These are phyloP conservation scores for Neurospora africana DNA, from an alignment of 495 filamentous ascomycete species.

Conservation along the genomic window DNA sequence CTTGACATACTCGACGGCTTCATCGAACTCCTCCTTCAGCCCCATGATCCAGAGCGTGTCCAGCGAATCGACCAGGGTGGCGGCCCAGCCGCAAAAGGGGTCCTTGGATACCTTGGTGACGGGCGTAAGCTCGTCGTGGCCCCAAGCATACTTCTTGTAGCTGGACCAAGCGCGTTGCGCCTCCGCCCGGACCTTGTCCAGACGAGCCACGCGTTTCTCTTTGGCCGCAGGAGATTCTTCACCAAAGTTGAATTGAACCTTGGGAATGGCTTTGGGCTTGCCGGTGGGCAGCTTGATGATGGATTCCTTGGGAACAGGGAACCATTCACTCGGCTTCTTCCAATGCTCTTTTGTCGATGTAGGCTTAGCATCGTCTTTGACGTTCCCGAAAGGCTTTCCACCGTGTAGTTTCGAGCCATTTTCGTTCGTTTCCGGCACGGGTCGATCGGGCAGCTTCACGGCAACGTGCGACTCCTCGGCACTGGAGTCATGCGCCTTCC, in stretches of 20 bases:
- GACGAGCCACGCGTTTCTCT: constrained; percentile 50
- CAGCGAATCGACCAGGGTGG: constrained; percentile 84
- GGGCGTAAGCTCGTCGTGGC: constrained; percentile 74
- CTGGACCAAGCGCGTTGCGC: constrained; percentile 73
- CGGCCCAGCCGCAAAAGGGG: constrained; percentile 91
- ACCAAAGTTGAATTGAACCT: constrained; percentile 61
- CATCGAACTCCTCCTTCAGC: constrained; percentile 78
- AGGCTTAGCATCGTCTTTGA: constrained; percentile 9
- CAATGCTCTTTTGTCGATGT: constrained; percentile 47
- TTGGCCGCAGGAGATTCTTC: constrained; percentile 52
- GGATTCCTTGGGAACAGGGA: constrained; percentile 56
- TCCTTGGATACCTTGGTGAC: constrained; percentile 50
- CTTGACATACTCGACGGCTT: constrained; percentile 64
- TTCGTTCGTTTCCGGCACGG: not conserved
- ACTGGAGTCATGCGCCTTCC: not conserved
- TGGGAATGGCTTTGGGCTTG: constrained; percentile 55
- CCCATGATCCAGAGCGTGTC: constrained; percentile 98
- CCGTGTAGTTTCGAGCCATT: not conserved
- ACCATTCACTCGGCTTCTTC: constrained; percentile 60
- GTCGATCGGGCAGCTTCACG: constrained; percentile 3
- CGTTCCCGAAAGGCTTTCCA: constrained; percentile 5
- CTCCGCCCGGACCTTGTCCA: constrained; percentile 61
- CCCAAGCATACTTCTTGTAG: constrained; percentile 75
- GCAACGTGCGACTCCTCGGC: not conserved
- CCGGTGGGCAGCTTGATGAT: constrained; percentile 69